phyloP scores from a whole-genome alignment of 169 alveolate species.

The Plasmodium relictum region DNA sequence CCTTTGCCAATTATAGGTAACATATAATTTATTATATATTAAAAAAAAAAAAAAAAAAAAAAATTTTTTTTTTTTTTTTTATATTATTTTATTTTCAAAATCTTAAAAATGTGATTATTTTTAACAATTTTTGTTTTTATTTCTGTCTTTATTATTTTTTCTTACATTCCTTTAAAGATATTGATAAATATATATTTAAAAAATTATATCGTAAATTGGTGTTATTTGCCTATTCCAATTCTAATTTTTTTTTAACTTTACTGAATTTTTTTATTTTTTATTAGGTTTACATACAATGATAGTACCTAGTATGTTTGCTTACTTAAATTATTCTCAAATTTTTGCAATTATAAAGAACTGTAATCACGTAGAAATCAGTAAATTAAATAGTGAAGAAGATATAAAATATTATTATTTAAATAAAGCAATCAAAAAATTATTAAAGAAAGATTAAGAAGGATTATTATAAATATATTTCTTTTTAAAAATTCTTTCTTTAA shows the following conservation, averaged over 20 bases:
- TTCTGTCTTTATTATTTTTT: too few species aligned
- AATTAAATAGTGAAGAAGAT: constrained; percentile 56
- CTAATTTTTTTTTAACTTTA: not conserved
- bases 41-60: too few species aligned
- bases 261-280: not conserved
- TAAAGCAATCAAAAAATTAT: constrained; percentile 35
- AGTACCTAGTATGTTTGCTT: constrained; percentile 32
- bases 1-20: constrained; percentile 67
- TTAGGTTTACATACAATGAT: constrained; percentile 60
- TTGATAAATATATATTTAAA: too few species aligned
- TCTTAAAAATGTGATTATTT: too few species aligned
- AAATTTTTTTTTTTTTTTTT: too few species aligned
- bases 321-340: constrained; percentile 45
- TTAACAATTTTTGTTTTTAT: too few species aligned
- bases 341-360: constrained; percentile 55
- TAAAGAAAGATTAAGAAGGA: not conserved
- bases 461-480: not conserved
- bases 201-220: too few species aligned
- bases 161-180: too few species aligned
- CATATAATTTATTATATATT: not conserved
- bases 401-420: constrained; percentile 61
- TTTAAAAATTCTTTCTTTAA: too few species aligned
- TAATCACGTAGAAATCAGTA: constrained; percentile 57
- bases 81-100: too few species aligned
- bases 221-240: not conserved